These are phyloP conservation scores for Plasmodium malariae DNA, from an alignment of 169 alveolate species.

Conservation along the genomic window DNA sequence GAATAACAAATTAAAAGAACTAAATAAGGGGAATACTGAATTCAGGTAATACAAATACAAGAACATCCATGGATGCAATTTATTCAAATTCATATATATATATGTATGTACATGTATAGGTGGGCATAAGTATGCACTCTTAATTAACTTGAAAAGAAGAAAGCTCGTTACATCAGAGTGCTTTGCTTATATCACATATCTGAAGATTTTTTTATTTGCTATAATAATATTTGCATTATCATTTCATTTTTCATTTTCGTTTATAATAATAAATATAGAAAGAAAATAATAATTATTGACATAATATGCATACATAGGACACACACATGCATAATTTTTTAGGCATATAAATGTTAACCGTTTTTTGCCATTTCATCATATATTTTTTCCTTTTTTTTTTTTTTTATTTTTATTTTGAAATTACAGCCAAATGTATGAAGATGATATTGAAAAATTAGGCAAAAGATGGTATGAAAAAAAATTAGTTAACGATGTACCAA, in stretches of 20 bases:
- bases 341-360: too few species aligned
- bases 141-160: too few species aligned
- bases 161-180: background rate
- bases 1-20: background rate
- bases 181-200: background rate
- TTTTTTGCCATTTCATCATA: too few species aligned
- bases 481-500: conserved; percentile 64
- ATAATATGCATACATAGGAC: too few species aligned
- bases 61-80: background rate
- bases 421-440: conserved; percentile 14
- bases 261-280: too few species aligned
- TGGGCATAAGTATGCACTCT: too few species aligned
- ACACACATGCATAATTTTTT: too few species aligned
- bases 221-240: too few species aligned
- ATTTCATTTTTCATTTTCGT: too few species aligned
- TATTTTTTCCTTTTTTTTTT: background rate
- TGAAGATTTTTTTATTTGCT: background rate
- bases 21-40: background rate
- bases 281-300: too few species aligned
- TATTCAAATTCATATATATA: background rate
- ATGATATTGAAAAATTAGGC: conserved; percentile 41
- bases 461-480: conserved; percentile 54
- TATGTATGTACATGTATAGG: background rate
- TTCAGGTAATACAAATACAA: conserved; percentile 5
- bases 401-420: background rate